A percentile compares a stretch with the other conserved stretches of the same genome.
Conservation (phyloP, 441 rosid genomes). For the Pelargonium cotyledonis region DNA sequence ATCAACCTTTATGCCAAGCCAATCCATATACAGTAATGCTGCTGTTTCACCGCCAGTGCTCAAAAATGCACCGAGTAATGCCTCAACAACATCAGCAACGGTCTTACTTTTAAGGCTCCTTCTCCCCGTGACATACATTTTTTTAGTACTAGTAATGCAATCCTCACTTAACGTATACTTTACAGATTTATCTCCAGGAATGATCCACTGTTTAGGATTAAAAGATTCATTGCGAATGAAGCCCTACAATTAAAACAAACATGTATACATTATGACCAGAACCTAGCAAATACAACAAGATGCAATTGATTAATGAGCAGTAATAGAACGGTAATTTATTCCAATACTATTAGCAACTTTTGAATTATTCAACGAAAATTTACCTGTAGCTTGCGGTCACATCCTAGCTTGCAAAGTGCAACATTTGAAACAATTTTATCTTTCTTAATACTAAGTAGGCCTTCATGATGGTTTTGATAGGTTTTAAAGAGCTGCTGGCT, state of each 20-base stretch:
- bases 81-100: conserved; percentile 83
- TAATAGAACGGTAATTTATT: neutral
- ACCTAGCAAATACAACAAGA: neutral
- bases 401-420: conserved; percentile 64
- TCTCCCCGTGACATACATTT: conserved; percentile 36
- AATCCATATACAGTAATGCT: conserved; percentile 48
- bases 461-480: conserved; percentile 52
- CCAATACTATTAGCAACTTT: neutral
- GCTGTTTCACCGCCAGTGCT: conserved; percentile 69
- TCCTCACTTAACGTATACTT: conserved; percentile 33
- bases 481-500: conserved; percentile 65
- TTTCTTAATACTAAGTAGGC: conserved; percentile 67
- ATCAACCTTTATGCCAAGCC: conserved; percentile 68
- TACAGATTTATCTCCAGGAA: conserved; percentile 55
- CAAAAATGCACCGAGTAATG: conserved; percentile 74
- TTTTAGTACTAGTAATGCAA: conserved; percentile 27
- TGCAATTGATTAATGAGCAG: neutral
- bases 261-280: neutral
- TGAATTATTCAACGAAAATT: conserved; percentile 7
- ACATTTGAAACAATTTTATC: conserved; percentile 58
- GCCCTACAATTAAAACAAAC: conserved; percentile 36
- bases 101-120: conserved; percentile 52
- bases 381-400: conserved; percentile 65
- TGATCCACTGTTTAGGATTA: conserved; percentile 61
- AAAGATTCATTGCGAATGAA: conserved; percentile 68